Evolutionary conservation across 176 grass and related monocot species (phyloP).

Genomic region (Eragrostis curvula): DNA sequence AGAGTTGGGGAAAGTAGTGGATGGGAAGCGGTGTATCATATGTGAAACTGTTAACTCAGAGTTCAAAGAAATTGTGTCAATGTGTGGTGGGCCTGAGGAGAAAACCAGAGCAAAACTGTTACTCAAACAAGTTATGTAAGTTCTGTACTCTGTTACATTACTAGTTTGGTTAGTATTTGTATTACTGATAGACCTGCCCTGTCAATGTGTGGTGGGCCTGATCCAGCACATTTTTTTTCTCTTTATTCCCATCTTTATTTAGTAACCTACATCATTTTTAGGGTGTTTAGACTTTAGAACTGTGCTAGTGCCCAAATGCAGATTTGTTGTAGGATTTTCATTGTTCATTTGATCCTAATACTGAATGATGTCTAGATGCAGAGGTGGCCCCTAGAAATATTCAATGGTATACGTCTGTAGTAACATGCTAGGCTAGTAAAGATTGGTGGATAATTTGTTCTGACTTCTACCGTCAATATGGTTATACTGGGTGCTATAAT

Average conservation of each 20-base stretch:
- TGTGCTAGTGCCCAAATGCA: background rate
- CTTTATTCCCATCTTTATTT: constrained; percentile 12
- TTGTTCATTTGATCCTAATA: constrained; percentile 20
- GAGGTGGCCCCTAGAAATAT: constrained; percentile 8
- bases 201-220: background rate
- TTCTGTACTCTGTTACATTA: constrained; percentile 22
- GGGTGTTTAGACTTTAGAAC: background rate
- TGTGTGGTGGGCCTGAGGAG: constrained; percentile 77
- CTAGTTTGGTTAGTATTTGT: background rate
- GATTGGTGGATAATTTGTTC: background rate
- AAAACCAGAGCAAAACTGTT: constrained; percentile 64
- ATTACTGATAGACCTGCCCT: background rate
- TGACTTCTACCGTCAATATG: background rate
- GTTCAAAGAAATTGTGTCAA: constrained; percentile 79
- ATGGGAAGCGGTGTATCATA: constrained; percentile 74
- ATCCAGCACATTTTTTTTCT: background rate
- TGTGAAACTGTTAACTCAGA: constrained; percentile 66
- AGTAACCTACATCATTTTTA: constrained; percentile 16
- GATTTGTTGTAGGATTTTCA: background rate
- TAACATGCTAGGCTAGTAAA: background rate
- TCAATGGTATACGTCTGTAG: background rate
- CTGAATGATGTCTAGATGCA: constrained; percentile 1
- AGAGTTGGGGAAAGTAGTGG: constrained; percentile 57
- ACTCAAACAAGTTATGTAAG: constrained; percentile 73
- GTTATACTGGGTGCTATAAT: constrained; percentile 4